Evolutionary conservation across 495 filamentous ascomycete genomes (phyloP).

Genomic region (Opeltia flavorubescens): DNA sequence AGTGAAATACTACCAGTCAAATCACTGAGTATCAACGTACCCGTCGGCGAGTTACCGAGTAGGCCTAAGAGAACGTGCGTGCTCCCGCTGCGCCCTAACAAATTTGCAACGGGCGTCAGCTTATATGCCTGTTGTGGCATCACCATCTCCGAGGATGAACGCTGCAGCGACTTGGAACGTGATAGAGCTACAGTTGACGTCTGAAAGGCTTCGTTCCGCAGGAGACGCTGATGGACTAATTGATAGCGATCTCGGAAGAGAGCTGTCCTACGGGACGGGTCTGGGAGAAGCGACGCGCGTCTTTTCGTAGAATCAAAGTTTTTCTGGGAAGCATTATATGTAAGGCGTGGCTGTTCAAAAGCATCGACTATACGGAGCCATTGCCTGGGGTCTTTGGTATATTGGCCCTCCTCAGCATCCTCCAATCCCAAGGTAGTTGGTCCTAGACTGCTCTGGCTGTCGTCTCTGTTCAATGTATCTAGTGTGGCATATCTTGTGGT

Average conservation of each 20-base stretch:
- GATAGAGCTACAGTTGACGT: slow-evolving; percentile 30
- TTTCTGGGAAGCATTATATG: slow-evolving; percentile 78
- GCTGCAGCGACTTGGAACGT: slow-evolving; percentile 25
- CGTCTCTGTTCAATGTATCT: slow-evolving; percentile 32
- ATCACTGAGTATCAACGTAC: slow-evolving; percentile 68
- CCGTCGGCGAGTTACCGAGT: slow-evolving; percentile 68
- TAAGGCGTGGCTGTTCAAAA: slow-evolving; percentile 72
- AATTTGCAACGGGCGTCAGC: slow-evolving; percentile 82
- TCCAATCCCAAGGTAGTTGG: slow-evolving; percentile 45
- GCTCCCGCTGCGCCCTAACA: slow-evolving; percentile 75
- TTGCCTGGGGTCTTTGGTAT: slow-evolving; percentile 45
- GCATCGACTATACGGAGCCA: slow-evolving; percentile 71
- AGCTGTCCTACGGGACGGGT: slow-evolving; percentile 64
- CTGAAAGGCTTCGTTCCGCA: slow-evolving; percentile 90
- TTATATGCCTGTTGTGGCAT: slow-evolving; percentile 55
- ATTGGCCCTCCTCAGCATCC: slow-evolving; percentile 45
- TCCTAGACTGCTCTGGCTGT: slow-evolving; percentile 49
- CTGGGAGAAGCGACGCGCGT: slow-evolving; percentile 64
- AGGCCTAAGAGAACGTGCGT: slow-evolving; percentile 80
- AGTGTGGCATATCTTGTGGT: slow-evolving; percentile 25
- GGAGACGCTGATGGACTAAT: slow-evolving; percentile 74
- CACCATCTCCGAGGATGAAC: slow-evolving; percentile 38
- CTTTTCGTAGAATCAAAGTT: slow-evolving; percentile 65
- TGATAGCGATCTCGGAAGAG: slow-evolving; percentile 83
- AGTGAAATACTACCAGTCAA: slow-evolving; percentile 75